Evolutionary conservation across 768 basidiomycete species (phyloP).

Genomic region (Boletus reticulatus): DNA sequence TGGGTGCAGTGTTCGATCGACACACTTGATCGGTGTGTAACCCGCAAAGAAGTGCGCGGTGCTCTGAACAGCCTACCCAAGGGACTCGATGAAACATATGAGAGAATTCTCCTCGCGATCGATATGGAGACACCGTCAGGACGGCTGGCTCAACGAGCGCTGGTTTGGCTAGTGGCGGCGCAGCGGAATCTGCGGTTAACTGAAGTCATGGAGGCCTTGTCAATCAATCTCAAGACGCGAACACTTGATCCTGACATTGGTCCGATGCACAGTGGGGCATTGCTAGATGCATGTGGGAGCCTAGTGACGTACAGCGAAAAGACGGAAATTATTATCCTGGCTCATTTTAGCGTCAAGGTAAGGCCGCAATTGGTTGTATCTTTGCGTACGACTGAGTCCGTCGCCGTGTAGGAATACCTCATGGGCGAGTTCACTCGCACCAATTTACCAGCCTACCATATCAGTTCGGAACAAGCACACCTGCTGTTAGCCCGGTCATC

Average conservation of each 20-base stretch:
- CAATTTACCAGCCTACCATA: neutral
- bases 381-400: neutral
- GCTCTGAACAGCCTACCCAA: neutral
- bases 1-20: slow-evolving; percentile 4
- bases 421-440: neutral
- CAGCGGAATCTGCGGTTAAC: neutral
- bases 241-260: neutral
- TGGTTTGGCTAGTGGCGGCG: slow-evolving; percentile 2
- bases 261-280: slow-evolving; percentile 2
- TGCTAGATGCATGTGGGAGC: slow-evolving; percentile 8
- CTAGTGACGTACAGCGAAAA: slow-evolving; percentile 1
- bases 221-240: neutral
- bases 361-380: neutral
- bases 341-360: slow-evolving; percentile 6
- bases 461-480: neutral
- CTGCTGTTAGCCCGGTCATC: neutral
- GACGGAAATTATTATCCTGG: neutral
- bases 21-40: neutral
- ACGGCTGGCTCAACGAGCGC: neutral
- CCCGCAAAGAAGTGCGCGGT: neutral
- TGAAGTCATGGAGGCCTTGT: slow-evolving; percentile 1
- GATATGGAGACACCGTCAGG: neutral
- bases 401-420: neutral
- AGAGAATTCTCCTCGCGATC: slow-evolving; percentile 1
- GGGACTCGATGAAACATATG: slow-evolving; percentile 4